Evolutionary conservation across 1,139 yeast species (phyloP), one percentile per base, ranked within the genome.

Genomic region (Saccharomyces hybrid): DNA sequence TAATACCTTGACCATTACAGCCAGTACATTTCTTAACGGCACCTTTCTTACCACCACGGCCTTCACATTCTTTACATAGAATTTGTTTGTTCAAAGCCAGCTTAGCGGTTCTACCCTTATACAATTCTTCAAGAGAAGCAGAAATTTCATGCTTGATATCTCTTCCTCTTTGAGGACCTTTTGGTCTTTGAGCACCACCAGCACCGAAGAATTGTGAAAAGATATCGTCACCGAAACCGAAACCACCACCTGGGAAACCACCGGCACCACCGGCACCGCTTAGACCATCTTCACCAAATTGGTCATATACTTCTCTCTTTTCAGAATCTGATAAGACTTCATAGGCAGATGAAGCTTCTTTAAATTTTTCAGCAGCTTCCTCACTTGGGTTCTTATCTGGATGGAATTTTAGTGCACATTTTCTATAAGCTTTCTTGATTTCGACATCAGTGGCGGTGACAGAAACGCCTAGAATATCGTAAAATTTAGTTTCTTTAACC

Each of bases 31-130:
- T 83, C 78, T 86, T 87, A 64, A 91, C 95, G 58, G 89, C 80
- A 58, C 95, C 96, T 64, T 84, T 89, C 71, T 89, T 89, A 75
- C 99, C 99, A 72, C 99, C 99, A 68, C 84, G 84, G 67, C 99
- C 99, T 55, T 88, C 86, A 79, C 99, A 93, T 51, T 81, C 69
- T 69, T 82, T 81, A 82, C 99, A 93, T 65, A 90, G 75, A 54
- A 91, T 80, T 55, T 96, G 91, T 78, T 90, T 90, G 76, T 91
- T 91, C 62, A 93, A 79, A 4, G 98, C 96, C 75, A 93, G 80
- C 76, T 93, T 93, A 58, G 97, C 84, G 51, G 90, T 85, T 77
- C 93, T 88, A 62, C 99, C 99, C 75, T 88, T 90, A 81, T 85
- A 95, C 63, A 90, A 78, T 71, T 93, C 98, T 74, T 91, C 97